phyloP scores from a whole-genome alignment of 148 eudicot genomes.

The Spergularia marina region DNA sequence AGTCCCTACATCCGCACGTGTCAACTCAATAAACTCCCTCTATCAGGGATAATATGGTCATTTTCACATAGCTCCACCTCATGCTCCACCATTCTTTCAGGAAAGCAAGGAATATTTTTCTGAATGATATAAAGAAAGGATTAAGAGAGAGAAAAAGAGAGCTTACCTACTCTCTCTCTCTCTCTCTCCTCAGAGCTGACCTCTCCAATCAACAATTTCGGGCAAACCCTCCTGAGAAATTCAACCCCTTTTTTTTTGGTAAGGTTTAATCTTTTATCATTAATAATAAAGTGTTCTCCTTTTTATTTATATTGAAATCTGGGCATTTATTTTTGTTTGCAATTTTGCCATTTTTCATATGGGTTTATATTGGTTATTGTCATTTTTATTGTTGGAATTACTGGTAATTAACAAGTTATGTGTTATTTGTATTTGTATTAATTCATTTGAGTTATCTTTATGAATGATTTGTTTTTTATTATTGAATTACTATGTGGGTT shows the following conservation, averaged over 20 bases:
- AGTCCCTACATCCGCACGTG: not conserved
- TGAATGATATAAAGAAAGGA: slow-evolving; percentile 13
- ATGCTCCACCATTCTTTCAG: slow-evolving; percentile 12
- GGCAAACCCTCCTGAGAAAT: not conserved
- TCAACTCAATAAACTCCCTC: not conserved
- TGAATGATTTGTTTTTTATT: not conserved
- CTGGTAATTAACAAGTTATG: not conserved
- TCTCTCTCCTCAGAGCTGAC: slow-evolving; percentile 3
- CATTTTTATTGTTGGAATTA: not conserved
- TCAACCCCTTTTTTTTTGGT: not conserved
- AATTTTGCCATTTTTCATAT: not conserved
- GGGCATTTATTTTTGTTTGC: slow-evolving; percentile 3
- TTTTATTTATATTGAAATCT: slow-evolving; percentile 6
- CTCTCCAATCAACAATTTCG: slow-evolving; percentile 7
- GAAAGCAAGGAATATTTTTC: slow-evolving; percentile 5
- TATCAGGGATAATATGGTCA: not conserved
- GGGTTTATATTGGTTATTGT: slow-evolving; percentile 2
- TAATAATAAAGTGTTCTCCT: slow-evolving; percentile 8
- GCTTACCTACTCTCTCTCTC: slow-evolving; percentile 27
- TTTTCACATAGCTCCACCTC: not conserved
- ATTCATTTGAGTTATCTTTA: not conserved
- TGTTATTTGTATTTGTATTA: not conserved
- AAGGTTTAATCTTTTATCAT: slow-evolving; percentile 9
- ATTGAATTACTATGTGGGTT: slow-evolving; percentile 22
- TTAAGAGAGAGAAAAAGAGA: slow-evolving; percentile 11